A percentile compares a stretch with the other conserved stretches of the same genome.
Conservation (phyloP, 768 basidiomycete species). For the Pluteus cervinus region DNA sequence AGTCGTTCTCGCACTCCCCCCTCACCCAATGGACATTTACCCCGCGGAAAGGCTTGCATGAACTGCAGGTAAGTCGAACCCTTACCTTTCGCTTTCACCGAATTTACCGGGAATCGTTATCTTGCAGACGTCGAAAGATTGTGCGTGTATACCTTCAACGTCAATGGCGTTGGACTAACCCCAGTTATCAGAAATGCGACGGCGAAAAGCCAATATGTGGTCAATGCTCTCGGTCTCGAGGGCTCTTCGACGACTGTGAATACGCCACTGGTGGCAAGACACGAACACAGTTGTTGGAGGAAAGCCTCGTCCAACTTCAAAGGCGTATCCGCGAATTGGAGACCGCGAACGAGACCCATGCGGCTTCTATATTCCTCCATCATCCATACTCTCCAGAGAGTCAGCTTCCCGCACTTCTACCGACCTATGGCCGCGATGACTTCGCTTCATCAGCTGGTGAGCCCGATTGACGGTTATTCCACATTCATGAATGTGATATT, state of each 20-base stretch:
- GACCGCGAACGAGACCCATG: conserved; percentile 13
- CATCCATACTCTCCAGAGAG: conserved; percentile 10
- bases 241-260: conserved; percentile 49
- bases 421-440: too few species aligned
- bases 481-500: too few species aligned
- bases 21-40: conserved; percentile 22
- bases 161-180: not conserved
- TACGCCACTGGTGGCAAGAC: conserved; percentile 41
- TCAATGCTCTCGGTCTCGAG: conserved; percentile 39
- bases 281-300: conserved; percentile 39
- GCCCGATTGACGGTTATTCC: too few species aligned
- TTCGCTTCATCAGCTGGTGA: too few species aligned
- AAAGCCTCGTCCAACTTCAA: conserved; percentile 36
- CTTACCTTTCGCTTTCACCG: not conserved
- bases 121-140: conserved; percentile 50
- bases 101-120: not conserved
- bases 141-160: conserved; percentile 15
- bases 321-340: conserved; percentile 37
- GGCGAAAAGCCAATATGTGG: conserved; percentile 43
- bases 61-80: conserved; percentile 38
- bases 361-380: conserved; percentile 7
- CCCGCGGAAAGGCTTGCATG: conserved; percentile 45
- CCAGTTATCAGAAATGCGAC: conserved; percentile 41
- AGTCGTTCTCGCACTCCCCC: conserved; percentile 8
- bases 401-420: conserved; percentile 6